Percentiles rank a stretch among this genome's conserved stretches.
Conservation (phyloP, 2,329 filamentous ascomycete genomes). For the Xylaria sp. region DNA sequence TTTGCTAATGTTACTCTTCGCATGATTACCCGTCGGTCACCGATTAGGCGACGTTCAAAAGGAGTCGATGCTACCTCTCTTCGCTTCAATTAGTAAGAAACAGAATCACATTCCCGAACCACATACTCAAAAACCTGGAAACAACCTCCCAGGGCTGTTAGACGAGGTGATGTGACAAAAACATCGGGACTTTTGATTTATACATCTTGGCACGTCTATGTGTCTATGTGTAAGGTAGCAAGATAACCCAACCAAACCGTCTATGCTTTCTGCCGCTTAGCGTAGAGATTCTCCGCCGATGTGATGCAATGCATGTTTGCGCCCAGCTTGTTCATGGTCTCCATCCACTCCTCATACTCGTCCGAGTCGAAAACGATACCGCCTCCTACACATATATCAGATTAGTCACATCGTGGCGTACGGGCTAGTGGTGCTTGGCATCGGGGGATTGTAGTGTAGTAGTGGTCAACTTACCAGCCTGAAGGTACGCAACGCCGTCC, state of each 20-base stretch:
- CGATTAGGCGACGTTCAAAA: not conserved
- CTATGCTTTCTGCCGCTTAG: slow-evolving; percentile 49
- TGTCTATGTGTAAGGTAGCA: not conserved
- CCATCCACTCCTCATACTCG: slow-evolving; percentile 89
- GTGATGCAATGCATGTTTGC: slow-evolving; percentile 91
- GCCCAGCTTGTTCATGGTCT: slow-evolving; percentile 94
- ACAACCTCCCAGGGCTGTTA: not conserved
- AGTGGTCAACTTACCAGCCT: slow-evolving; percentile 67
- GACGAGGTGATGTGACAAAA: not conserved
- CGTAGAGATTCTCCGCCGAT: slow-evolving; percentile 78
- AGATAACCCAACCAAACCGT: not conserved
- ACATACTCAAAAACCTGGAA: not conserved
- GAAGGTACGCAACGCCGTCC: slow-evolving; percentile 89
- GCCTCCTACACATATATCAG: slow-evolving; percentile 63
- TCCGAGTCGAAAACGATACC: slow-evolving; percentile 97
- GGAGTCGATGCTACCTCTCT: not conserved
- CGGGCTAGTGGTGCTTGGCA: not conserved
- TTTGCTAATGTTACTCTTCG: not conserved
- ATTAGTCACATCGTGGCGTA: slow-evolving; percentile 7
- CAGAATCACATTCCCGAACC: not conserved
- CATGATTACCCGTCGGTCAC: not conserved
- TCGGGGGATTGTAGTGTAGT: slow-evolving; percentile 6
- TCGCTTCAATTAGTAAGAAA: not conserved
- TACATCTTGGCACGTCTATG: slow-evolving; percentile 18
- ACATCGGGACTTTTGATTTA: slow-evolving; percentile 11